Percentiles rank a stretch among this genome's conserved stretches.
phyloP scores from a whole-genome alignment of 176 grass and related monocot species.

The Cocos nucifera region DNA sequence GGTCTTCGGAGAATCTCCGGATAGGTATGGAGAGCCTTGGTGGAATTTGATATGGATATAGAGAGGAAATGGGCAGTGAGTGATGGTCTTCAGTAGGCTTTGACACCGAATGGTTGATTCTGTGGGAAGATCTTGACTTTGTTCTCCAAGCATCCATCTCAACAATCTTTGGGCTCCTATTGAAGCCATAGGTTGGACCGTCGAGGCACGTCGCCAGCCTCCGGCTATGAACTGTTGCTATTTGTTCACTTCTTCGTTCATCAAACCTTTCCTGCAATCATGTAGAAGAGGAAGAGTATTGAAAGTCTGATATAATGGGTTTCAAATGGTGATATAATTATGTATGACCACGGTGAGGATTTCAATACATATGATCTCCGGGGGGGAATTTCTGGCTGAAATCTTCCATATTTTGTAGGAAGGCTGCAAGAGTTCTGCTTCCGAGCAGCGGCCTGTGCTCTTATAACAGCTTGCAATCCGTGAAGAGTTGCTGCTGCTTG shows the following conservation, averaged over 20 bases:
- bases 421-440: conserved; percentile 2
- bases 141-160: conserved; percentile 73
- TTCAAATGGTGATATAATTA: neutral
- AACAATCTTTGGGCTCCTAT: conserved; percentile 75
- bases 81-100: neutral
- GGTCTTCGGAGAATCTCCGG: conserved; percentile 11
- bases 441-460: conserved; percentile 36
- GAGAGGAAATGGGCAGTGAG: conserved; percentile 15
- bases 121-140: conserved; percentile 21
- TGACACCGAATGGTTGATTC: neutral
- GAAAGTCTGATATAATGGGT: conserved; percentile 14
- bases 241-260: conserved; percentile 8
- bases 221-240: conserved; percentile 28
- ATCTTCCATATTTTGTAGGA: neutral
- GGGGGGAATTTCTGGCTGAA: conserved; percentile 8
- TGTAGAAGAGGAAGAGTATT: neutral
- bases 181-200: conserved; percentile 36
- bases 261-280: conserved; percentile 45
- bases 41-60: conserved; percentile 23
- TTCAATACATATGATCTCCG: conserved; percentile 23
- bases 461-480: conserved; percentile 63
- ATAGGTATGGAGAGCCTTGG: conserved; percentile 14
- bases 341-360: neutral
- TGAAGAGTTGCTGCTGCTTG: conserved; percentile 50
- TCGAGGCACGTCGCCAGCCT: conserved; percentile 30